Evolutionary conservation across 495 filamentous ascomycete species (phyloP).

Genomic region (Trichoderma gamsii): DNA sequence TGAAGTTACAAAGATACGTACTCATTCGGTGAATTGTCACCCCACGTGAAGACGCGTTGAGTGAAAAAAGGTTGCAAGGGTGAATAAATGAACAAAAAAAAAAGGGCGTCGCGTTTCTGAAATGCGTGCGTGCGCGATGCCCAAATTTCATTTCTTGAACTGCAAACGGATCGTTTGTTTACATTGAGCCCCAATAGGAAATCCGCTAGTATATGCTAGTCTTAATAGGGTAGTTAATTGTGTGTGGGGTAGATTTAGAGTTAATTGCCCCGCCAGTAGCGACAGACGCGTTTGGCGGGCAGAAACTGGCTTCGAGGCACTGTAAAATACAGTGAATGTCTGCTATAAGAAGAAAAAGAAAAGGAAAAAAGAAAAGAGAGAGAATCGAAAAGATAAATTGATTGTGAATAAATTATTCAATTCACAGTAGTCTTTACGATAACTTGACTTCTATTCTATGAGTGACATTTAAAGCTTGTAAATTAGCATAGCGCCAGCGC

Average conservation of each 20-base stretch:
- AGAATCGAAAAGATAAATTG: not conserved
- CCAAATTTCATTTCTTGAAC: not conserved
- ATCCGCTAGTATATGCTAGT: not conserved
- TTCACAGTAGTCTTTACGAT: not conserved
- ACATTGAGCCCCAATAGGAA: not conserved
- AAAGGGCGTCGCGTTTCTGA: not conserved
- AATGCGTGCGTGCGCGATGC: not conserved
- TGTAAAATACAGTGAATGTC: no score
- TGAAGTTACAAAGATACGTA: no score
- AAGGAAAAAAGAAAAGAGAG: not conserved
- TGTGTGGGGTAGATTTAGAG: not conserved
- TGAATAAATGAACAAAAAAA: no score
- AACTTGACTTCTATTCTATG: not conserved
- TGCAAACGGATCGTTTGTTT: not conserved
- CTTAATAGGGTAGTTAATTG: not conserved
- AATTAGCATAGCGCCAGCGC: no score
- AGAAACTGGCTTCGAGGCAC: not conserved
- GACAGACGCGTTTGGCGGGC: not conserved
- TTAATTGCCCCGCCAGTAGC: not conserved
- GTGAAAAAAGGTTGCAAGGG: no score
- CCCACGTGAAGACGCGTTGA: no score
- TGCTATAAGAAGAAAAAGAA: not conserved
- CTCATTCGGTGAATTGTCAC: no score
- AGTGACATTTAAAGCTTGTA: no score
- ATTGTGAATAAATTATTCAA: not conserved